These are phyloP conservation scores for Macaranga tanarius DNA, from an alignment of 441 rosid genomes.

Conservation along the genomic window DNA sequence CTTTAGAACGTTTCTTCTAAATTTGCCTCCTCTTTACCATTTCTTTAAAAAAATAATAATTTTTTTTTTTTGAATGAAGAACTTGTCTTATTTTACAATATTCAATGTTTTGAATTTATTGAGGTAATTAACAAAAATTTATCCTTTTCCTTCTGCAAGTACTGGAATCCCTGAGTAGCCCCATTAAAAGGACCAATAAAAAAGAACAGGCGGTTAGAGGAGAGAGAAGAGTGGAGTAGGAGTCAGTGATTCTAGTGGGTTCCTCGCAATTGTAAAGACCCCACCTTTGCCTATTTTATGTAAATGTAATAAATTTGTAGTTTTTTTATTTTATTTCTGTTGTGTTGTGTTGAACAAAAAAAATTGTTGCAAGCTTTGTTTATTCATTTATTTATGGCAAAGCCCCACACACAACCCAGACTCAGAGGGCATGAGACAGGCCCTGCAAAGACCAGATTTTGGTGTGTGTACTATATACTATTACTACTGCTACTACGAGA, in stretches of 20 bases:
- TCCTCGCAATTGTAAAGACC: conserved; percentile 42
- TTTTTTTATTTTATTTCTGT: not conserved
- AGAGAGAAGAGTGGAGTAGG: conserved; percentile 71
- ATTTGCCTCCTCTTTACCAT: conserved; percentile 1
- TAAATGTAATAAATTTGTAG: too few relatives aligned
- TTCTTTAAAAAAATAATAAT: too few relatives aligned
- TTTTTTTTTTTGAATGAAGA: conserved; percentile 26
- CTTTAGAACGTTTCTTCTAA: not conserved
- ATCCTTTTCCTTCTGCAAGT: conserved; percentile 28
- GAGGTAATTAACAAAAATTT: conserved; percentile 24
- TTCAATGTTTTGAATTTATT: conserved; percentile 28
- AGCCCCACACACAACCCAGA: conserved; percentile 32
- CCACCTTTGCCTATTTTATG: conserved; percentile 26
- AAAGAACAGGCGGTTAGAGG: conserved; percentile 81
- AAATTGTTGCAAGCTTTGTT: conserved; percentile 7
- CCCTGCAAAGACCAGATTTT: conserved; percentile 54
- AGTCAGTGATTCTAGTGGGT: conserved; percentile 71
- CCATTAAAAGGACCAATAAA: conserved; percentile 59
- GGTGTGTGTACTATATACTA: conserved; percentile 24
- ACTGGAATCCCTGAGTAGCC: conserved; percentile 37
- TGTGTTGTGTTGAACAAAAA: conserved; percentile 9
- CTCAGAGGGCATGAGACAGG: conserved; percentile 42
- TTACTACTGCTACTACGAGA: not conserved
- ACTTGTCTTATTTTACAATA: conserved; percentile 36
- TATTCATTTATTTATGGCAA: conserved; percentile 23